phyloP scores from a whole-genome alignment of 2,329 filamentous ascomycete species.

The Ceratocystis cubensis region DNA sequence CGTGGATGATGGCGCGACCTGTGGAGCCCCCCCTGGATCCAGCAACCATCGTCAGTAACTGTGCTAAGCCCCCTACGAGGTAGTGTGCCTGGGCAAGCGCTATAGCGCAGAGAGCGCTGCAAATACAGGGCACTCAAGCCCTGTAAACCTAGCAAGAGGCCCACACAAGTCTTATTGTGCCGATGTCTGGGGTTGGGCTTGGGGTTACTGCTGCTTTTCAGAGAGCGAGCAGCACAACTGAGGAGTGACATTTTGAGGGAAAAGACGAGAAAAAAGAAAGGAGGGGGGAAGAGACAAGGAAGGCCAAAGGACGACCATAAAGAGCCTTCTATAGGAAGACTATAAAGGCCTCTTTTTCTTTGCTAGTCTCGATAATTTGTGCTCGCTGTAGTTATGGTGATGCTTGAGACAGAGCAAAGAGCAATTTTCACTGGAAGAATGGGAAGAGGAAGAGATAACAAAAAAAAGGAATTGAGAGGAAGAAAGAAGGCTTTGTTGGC shows the following conservation, averaged over 20 bases:
- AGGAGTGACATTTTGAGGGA: constrained; percentile 16
- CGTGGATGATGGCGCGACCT: constrained; percentile 2
- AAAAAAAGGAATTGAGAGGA: not conserved
- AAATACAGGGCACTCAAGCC: not conserved
- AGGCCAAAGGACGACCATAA: not conserved
- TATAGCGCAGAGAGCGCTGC: not conserved
- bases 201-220: not conserved
- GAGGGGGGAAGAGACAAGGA: not conserved
- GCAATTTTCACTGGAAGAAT: not conserved
- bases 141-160: not conserved
- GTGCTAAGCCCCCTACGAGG: not conserved
- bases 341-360: not conserved
- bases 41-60: not conserved
- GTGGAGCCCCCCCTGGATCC: not conserved
- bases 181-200: not conserved
- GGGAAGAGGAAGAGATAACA: not conserved
- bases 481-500: constrained; percentile 1
- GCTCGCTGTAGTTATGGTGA: too few species aligned
- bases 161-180: not conserved
- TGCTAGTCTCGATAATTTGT: not conserved
- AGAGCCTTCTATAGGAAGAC: not conserved
- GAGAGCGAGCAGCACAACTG: constrained; percentile 12
- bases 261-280: not conserved
- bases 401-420: not conserved
- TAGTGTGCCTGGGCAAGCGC: not conserved